Percentiles rank a stretch among this genome's conserved stretches.
Conservation (phyloP, 148 eudicot species). For the Rhododendron williamsianum region DNA sequence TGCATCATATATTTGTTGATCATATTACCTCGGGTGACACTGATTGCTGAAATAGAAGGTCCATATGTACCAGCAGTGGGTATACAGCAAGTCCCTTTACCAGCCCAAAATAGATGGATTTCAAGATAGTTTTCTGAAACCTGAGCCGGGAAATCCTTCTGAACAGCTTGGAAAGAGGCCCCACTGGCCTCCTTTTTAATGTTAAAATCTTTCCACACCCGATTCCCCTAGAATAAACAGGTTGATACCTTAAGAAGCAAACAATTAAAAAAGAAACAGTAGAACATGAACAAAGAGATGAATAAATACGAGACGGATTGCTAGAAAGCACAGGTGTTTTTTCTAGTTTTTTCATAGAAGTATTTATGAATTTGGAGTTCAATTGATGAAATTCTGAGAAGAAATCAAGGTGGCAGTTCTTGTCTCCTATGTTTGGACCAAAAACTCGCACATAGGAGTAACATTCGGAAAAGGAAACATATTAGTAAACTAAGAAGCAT, state of each 20-base stretch:
- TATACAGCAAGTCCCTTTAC: slow-evolving; percentile 29
- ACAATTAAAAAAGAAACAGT: neutral
- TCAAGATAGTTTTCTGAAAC: slow-evolving; percentile 70
- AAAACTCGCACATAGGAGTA: neutral
- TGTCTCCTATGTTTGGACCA: neutral
- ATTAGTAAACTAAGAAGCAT: neutral
- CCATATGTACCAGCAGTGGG: slow-evolving; percentile 75
- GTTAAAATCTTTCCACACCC: slow-evolving; percentile 51
- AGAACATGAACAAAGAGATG: neutral
- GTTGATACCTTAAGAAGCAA: neutral
- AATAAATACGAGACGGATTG: neutral
- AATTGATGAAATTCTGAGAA: neutral
- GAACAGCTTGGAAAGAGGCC: slow-evolving; percentile 41
- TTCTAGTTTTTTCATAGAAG: neutral
- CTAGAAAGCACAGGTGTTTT: neutral
- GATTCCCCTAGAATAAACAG: slow-evolving; percentile 47
- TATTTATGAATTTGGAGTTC: neutral
- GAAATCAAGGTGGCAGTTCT: neutral
- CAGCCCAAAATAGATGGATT: slow-evolving; percentile 6
- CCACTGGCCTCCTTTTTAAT: slow-evolving; percentile 59
- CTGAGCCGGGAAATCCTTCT: slow-evolving; percentile 30
- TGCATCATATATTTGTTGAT: neutral
- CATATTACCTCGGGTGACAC: slow-evolving; percentile 58
- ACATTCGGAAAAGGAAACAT: neutral
- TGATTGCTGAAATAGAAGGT: slow-evolving; percentile 78